Base-by-base conservation (phyloP, 2,329 filamentous ascomycete species). In the Pseudogymnoascus sp. region DNA sequence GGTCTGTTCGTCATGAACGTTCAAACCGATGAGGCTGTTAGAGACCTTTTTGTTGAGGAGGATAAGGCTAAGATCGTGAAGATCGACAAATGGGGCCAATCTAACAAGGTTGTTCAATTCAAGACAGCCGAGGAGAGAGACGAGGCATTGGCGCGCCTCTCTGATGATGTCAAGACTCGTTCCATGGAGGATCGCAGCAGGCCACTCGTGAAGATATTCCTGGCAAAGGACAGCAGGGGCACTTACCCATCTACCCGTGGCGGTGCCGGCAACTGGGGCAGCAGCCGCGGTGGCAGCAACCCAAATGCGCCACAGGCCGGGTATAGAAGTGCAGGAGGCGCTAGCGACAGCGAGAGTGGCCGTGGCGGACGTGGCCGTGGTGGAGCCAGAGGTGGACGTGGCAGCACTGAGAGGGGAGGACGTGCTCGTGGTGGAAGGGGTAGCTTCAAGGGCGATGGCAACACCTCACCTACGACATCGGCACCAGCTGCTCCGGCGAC, bases 1-100 rank as follows among this genome's bases (percentile, higher is more conserved):
- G 93, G 90, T 58, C 83, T 99, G 19, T 99, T 97, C 75, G 87
- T 99, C 64, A 90, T 90, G 78, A 92, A 92, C 70, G 86, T 92
- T 22, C 90, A 87, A 69, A 89, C 84, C 61, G 90, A 93, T 67
- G 90, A 96, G 33, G 90, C 92, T 64, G 88, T 91, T 38, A 87
- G 88, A 62, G 87, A 90, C 35, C 80, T 96, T 23, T 93, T 99
- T 72, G 80, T 85, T 1, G 87, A 94, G 11, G 90, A 96, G 69
- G 91, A 97, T 72, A 87, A 85, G 72, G 73, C 83, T 33, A 97
- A 95, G 78, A 91, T 97, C 67, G 75, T 84, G 62, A 88, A 87
- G 75, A 81, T 93, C 60, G 87, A 91, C 71, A 92, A 91, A 76
- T 90, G 86, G 79, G 88, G 88, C 38, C 85, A 85, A 70, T 85